Base-by-base conservation (phyloP, 768 basidiomycete genomes). In the Boletus huronensis region DNA sequence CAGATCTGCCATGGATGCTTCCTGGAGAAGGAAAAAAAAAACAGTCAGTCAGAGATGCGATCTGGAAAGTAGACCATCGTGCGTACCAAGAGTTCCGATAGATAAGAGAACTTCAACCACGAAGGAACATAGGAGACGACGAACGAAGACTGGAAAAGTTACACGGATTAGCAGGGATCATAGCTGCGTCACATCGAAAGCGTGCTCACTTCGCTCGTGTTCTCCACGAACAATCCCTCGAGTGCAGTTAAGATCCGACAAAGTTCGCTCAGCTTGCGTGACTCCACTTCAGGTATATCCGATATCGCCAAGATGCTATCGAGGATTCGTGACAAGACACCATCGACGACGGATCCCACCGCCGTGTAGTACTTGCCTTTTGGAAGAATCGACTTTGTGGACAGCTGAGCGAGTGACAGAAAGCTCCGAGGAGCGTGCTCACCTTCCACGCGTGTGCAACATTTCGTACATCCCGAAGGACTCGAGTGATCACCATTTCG, bases 21-120 rank as follows among this genome's bases (percentile, higher is more conserved):
- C 92, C 93, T 94, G 60, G 47, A 70, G 31, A 14, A 19, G n/a
- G 0, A 16, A 39, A 41, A 51, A 43, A 26, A 45, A 38, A 54
- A 39, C 8, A 44, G 48, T 51, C 32, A 60, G 10, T 23, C 29
- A 31, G 16, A 23, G 32, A 50, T 21, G 32, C 14, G 19, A 55
- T 21, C n/a, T 31, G 13, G 36, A 32, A 26, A 40, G 26, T 16
- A 29, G 45, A 8, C 40, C 21, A 29, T 10, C 26, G 77, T 87
- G 44, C 88, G 43, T 55, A 94, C 93, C 77, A 98, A 69, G 13
- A 98, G 79, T 69, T 97, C 94, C 2, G 91, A 91, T 5, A 97
- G 78, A 70, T 98, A 98, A 19, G 89, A 93, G 70, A 91, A 96
- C 70, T 96, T 96, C 62, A 97, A 77, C 95, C 95, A 98, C 13